Evolutionary conservation across 768 basidiomycete species (phyloP).

Genomic region (Podaxis sp.): DNA sequence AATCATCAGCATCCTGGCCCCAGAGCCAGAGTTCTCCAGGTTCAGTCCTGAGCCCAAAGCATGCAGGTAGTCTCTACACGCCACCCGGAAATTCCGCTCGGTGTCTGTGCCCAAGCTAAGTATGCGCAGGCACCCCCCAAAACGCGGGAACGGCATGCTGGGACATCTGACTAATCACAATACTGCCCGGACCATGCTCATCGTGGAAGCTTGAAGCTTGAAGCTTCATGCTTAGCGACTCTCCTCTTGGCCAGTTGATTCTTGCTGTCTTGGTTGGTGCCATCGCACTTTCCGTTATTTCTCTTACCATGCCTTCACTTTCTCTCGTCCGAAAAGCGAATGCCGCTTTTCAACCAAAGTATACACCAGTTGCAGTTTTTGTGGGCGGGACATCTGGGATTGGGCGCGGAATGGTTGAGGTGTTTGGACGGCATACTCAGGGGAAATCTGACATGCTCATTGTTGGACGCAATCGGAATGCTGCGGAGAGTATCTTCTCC

Average conservation of each 20-base stretch:
- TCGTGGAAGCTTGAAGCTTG: no score
- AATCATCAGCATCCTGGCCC: no score
- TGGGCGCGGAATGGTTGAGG: conserved; percentile 40
- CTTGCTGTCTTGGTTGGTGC: neutral
- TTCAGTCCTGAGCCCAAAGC: no score
- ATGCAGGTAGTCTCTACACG: no score
- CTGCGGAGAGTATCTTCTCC: conserved; percentile 38
- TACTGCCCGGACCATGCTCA: neutral
- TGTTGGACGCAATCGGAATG: conserved; percentile 41
- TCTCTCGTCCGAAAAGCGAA: conserved; percentile 26
- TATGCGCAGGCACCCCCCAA: no score
- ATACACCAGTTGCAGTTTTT: conserved; percentile 29
- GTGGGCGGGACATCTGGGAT: conserved; percentile 39
- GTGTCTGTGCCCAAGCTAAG: no score
- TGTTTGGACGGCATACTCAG: conserved; percentile 38
- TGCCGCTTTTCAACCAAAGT: conserved; percentile 21
- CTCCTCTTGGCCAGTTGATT: neutral
- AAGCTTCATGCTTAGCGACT: neutral
- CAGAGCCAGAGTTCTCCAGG: no score
- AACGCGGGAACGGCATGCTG: neutral
- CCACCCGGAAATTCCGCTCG: no score
- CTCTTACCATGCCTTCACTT: conserved; percentile 23
- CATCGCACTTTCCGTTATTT: neutral
- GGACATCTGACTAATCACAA: neutral
- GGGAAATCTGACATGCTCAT: conserved; percentile 47